Base-by-base conservation (phyloP, 345 rosid genomes). In the Camelina hispida region DNA sequence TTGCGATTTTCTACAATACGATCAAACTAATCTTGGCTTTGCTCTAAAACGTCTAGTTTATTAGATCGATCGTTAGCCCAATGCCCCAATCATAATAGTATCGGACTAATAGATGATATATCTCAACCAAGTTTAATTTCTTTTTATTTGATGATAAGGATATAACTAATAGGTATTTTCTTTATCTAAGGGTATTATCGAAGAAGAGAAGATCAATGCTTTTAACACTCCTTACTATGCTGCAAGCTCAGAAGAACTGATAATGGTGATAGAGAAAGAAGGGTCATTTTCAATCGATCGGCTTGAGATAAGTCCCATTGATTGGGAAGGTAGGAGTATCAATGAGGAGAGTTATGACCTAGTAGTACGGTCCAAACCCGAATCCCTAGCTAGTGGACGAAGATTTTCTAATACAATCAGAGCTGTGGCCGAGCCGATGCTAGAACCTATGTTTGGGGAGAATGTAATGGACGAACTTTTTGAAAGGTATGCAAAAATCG, bases 201-300 rank as follows among this genome's bases (percentile, higher is more conserved):
- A 89, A 56, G 90, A 85, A 73, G 87, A 81, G 63, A 85, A 85
- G 66, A 73, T 90, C 0, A 91, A 93, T 70, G 77, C 83, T 14
- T 93, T 93, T 69, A 84, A 93, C 47, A 86, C 85, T 7, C 98
- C 98, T 1, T 93, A 82, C 77, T 93, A 93, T 53, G 90, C 86
- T 28, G 88, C 98, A 3, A 80, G 84, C 34, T 55, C 72, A 0
- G 93, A 89, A 57, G 96, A 93, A 69, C 30, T 86, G 12, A 87
- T 53, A 40, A 2, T 23, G 35, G 91, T 43, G 56, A 76, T 87
- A 34, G 78, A 83, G 32, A 82, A 71, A 55, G 88, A 90, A 76
- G 95, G 90, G 14, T 90, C 93, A 0, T 93, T 90, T 76, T 17
- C 28, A 0, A 60, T 90, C 2, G 84, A 79, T 75, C 80, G 78